phyloP scores from a whole-genome alignment of 805 yeast species.

The Pichia scutulata region DNA sequence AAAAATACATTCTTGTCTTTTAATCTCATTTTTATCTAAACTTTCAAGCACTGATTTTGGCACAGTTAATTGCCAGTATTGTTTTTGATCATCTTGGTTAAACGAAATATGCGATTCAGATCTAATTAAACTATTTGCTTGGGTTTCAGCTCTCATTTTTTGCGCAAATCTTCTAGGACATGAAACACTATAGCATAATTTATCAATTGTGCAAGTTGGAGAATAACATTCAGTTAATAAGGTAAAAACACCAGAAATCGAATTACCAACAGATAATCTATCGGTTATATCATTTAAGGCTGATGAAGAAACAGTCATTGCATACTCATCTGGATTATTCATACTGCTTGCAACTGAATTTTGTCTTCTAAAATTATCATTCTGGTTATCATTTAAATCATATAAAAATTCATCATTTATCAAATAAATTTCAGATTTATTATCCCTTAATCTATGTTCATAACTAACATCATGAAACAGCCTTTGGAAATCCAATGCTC shows the following conservation, averaged over 20 bases:
- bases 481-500: conserved; percentile 90
- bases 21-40: conserved; percentile 76
- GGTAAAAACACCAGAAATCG: conserved; percentile 87
- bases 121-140: conserved; percentile 73
- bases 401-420: conserved; percentile 48
- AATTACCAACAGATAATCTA: conserved; percentile 7
- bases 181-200: conserved; percentile 87
- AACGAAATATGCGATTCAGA: conserved; percentile 64
- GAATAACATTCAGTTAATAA: conserved; percentile 91
- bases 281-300: conserved; percentile 2
- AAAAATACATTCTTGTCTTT: conserved; percentile 91
- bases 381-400: conserved; percentile 10
- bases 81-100: conserved; percentile 73
- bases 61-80: conserved; percentile 91
- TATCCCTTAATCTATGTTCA: conserved; percentile 87
- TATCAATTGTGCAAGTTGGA: conserved; percentile 88
- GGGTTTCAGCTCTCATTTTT: conserved; percentile 84
- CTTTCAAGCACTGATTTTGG: conserved; percentile 69
- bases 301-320: background rate
- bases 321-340: conserved; percentile 11
- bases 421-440: conserved; percentile 79
- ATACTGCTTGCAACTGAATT: conserved; percentile 22
- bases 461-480: conserved; percentile 93
- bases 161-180: conserved; percentile 95
- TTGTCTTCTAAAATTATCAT: conserved; percentile 18